These are phyloP conservation scores for Pythium aquatile DNA, from an alignment of 352 stramenopile species.

Conservation along the genomic window DNA sequence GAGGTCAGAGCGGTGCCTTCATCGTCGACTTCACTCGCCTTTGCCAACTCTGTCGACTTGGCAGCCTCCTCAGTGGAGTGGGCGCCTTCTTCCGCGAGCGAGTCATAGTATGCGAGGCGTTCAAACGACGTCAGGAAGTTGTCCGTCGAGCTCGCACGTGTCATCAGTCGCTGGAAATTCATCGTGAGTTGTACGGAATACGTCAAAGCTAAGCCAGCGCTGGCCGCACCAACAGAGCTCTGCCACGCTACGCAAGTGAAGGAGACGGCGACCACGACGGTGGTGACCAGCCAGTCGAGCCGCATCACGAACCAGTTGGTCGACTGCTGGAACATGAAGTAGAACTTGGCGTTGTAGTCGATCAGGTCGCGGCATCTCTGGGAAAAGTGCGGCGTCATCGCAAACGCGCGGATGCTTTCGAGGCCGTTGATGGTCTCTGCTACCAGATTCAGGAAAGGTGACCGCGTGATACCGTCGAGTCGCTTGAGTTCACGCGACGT, in stretches of 20 bases:
- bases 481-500: slow-evolving; percentile 93
- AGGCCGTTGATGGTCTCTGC: slow-evolving; percentile 95
- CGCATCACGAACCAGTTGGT: slow-evolving; percentile 74
- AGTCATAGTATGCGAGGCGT: slow-evolving; percentile 24
- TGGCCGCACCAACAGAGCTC: slow-evolving; percentile 29
- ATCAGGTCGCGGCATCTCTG: slow-evolving; percentile 51
- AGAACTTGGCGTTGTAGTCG: slow-evolving; percentile 68
- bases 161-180: slow-evolving; percentile 35
- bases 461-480: slow-evolving; percentile 91
- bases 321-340: slow-evolving; percentile 66
- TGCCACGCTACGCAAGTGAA: slow-evolving; percentile 21
- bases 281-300: slow-evolving; percentile 63
- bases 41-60: background rate
- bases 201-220: slow-evolving; percentile 68
- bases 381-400: slow-evolving; percentile 44
- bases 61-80: background rate
- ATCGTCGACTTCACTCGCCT: background rate
- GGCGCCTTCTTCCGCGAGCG: slow-evolving; percentile 20
- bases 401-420: slow-evolving; percentile 90
- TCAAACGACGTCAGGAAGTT: slow-evolving; percentile 36
- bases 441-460: slow-evolving; percentile 95
- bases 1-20: background rate
- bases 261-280: slow-evolving; percentile 54
- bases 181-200: slow-evolving; percentile 74
- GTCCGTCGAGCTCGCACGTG: slow-evolving; percentile 21